Percentiles rank a stretch among this genome's conserved stretches.
phyloP scores from a whole-genome alignment of 2,329 filamentous ascomycete species.

The Neonectria magnoliae region DNA sequence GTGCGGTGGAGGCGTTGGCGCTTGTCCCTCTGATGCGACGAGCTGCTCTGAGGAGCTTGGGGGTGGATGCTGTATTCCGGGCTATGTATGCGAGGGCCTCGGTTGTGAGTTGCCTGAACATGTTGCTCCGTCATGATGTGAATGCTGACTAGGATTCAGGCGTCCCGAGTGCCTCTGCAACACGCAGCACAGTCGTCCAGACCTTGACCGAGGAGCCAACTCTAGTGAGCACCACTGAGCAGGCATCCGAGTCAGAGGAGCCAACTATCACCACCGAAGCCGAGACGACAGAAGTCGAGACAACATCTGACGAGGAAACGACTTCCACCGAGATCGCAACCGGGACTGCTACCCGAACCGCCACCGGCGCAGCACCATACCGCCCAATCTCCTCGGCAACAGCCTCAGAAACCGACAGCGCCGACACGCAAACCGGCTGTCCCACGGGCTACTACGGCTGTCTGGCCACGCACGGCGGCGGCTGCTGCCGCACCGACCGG shows the following conservation, averaged over 20 bases:
- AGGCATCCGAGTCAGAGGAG: slow-evolving; percentile 42
- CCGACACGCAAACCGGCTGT: slow-evolving; percentile 61
- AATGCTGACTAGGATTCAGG: slow-evolving; percentile 37
- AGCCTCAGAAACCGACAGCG: slow-evolving; percentile 38
- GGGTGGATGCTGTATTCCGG: slow-evolving; percentile 80
- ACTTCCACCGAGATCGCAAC: slow-evolving; percentile 21
- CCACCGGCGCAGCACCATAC: slow-evolving; percentile 56
- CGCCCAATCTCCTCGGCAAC: slow-evolving; percentile 56
- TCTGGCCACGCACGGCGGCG: slow-evolving; percentile 81
- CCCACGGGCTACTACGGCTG: slow-evolving; percentile 95
- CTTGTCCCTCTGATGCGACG: slow-evolving; percentile 70
- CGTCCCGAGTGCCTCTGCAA: slow-evolving; percentile 47
- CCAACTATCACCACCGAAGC: slow-evolving; percentile 49
- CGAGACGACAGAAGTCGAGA: slow-evolving; percentile 45
- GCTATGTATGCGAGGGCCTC: slow-evolving; percentile 73
- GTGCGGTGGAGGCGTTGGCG: slow-evolving; percentile 71
- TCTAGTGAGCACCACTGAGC: slow-evolving; percentile 52
- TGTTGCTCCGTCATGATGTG: background rate
- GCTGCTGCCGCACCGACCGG: slow-evolving; percentile 87
- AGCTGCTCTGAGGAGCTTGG: slow-evolving; percentile 72
- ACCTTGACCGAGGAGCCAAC: slow-evolving; percentile 32
- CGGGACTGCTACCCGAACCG: slow-evolving; percentile 48
- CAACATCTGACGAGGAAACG: slow-evolving; percentile 35
- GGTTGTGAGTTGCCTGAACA: slow-evolving; percentile 67
- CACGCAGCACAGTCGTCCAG: slow-evolving; percentile 29